Conservation (phyloP, 495 filamentous ascomycete species). For the Penicillium waksmanii region DNA sequence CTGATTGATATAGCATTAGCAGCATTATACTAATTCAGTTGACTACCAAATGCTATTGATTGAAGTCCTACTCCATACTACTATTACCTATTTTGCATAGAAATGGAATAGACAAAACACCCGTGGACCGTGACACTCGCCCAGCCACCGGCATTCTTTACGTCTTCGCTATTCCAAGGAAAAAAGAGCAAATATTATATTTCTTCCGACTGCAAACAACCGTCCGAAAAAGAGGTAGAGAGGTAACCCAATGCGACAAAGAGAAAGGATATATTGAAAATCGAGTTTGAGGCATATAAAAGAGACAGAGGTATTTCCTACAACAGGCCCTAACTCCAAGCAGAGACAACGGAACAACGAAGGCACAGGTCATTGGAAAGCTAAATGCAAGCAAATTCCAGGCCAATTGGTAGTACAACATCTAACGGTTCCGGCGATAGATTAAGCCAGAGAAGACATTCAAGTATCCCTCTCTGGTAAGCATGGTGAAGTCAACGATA, state of each 20-base stretch:
- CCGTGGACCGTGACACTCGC: too few relatives aligned
- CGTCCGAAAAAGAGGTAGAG: too few relatives aligned
- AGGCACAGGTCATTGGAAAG: background rate
- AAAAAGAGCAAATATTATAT: too few relatives aligned
- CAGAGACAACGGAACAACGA: constrained; percentile 9
- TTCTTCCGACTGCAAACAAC: too few relatives aligned
- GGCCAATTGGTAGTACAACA: constrained; percentile 1
- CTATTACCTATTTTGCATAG: too few relatives aligned
- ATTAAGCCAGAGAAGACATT: constrained; percentile 51
- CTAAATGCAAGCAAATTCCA: background rate
- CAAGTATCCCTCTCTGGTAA: constrained; percentile 49
- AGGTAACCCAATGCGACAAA: background rate
- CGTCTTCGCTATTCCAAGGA: too few relatives aligned
- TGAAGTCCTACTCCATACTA: too few relatives aligned
- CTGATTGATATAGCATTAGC: too few relatives aligned
- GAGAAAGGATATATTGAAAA: constrained; percentile 4
- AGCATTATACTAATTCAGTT: too few relatives aligned
- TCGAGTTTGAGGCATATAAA: background rate
- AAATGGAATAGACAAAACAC: too few relatives aligned
- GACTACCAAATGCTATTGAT: too few relatives aligned
- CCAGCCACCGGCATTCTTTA: too few relatives aligned
- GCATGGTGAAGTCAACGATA: constrained; percentile 49
- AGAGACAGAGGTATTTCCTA: background rate
- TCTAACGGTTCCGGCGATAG: constrained; percentile 39
- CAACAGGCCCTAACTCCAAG: constrained; percentile 1